Conservation (phyloP, 371 early-diverging fungal species). For the Smittium mucronatum region DNA sequence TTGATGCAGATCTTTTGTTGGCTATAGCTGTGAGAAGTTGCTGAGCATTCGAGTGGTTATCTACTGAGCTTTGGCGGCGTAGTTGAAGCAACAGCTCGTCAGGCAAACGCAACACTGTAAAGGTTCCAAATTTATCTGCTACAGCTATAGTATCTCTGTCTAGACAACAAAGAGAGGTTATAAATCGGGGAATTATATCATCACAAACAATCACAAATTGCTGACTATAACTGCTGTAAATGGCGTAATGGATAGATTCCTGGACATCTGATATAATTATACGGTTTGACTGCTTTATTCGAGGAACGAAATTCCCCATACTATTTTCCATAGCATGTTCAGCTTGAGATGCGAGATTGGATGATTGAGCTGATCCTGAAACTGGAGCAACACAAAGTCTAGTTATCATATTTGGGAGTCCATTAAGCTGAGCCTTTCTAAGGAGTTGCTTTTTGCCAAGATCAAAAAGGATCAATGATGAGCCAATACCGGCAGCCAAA, state of each 20-base stretch:
- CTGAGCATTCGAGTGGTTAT: not conserved
- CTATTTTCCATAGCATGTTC: conserved; percentile 34
- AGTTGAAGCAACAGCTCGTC: conserved; percentile 10
- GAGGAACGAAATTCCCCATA: conserved; percentile 27
- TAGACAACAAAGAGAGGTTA: conserved; percentile 60
- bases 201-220: conserved; percentile 81
- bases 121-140: conserved; percentile 94
- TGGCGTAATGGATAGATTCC: conserved; percentile 71
- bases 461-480: conserved; percentile 79
- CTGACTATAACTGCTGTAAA: conserved; percentile 60
- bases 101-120: conserved; percentile 67
- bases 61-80: conserved; percentile 26
- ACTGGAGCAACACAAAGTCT: conserved; percentile 26
- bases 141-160: conserved; percentile 88
- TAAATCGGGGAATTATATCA: conserved; percentile 83
- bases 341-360: conserved; percentile 11
- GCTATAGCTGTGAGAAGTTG: conserved; percentile 4
- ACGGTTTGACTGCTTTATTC: conserved; percentile 45
- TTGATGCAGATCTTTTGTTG: conserved; percentile 4
- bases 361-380: not conserved
- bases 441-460: conserved; percentile 83
- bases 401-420: conserved; percentile 60
- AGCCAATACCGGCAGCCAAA: conserved; percentile 78
- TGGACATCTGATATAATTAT: conserved; percentile 76
- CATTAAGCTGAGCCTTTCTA: conserved; percentile 70